Evolutionary conservation across 78 protist genomes (phyloP).

Genomic region (Speleostelium caveatum): DNA sequence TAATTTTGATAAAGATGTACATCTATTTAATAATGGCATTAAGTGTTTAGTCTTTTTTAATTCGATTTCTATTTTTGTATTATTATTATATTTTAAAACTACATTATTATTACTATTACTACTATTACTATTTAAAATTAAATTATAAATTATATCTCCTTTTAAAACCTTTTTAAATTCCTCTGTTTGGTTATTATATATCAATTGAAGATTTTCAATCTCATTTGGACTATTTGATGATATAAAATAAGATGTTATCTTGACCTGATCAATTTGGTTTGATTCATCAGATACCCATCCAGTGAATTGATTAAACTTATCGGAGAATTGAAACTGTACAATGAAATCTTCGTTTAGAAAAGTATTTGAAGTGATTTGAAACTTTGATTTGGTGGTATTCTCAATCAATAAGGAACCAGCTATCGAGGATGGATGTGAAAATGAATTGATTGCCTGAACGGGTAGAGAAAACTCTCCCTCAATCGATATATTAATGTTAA

Average conservation of each 20-base stretch:
- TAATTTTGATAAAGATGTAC: constrained; percentile 35
- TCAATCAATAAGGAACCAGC: constrained; percentile 5
- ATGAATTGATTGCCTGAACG: constrained; percentile 1
- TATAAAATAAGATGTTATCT: not conserved
- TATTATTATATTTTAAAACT: constrained; percentile 35
- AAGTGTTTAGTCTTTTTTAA: constrained; percentile 7
- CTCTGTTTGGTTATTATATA: no score
- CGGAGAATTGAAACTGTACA: not conserved
- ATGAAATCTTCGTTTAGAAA: not conserved
- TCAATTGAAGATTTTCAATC: no score
- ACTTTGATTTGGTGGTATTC: not conserved
- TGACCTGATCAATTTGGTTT: not conserved
- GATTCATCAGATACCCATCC: not conserved
- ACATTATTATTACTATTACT: constrained; percentile 23
- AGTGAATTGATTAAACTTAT: not conserved
- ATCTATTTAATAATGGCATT: constrained; percentile 44
- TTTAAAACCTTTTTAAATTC: no score
- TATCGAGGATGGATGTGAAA: constrained; percentile 55
- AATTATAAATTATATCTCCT: no score
- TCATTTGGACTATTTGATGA: not conserved
- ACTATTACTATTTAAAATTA: not conserved
- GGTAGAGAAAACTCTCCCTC: constrained; percentile 33
- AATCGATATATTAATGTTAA: not conserved
- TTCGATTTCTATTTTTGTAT: not conserved
- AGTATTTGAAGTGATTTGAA: constrained; percentile 3